A percentile compares a stretch with the other conserved stretches of the same genome.
These are phyloP conservation scores for Polyporus tsugae DNA, from an alignment of 1,284 basidiomycete species.

Conservation along the genomic window DNA sequence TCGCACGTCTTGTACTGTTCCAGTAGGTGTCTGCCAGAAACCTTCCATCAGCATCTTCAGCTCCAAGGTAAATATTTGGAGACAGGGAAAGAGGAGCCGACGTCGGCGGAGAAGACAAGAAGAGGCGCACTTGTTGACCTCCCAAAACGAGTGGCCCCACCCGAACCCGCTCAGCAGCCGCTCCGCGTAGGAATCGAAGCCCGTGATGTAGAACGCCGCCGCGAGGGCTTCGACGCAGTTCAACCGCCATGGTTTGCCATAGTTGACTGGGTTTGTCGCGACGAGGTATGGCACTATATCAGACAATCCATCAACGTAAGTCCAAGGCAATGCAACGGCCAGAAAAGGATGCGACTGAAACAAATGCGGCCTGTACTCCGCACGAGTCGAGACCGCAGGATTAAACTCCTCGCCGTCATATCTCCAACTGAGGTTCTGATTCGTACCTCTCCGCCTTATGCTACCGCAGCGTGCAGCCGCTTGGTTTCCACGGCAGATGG, in stretches of 20 bases:
- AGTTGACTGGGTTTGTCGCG: constrained; percentile 94
- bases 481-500: too few species aligned
- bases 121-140: constrained; percentile 75
- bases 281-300: constrained; percentile 87
- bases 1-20: constrained; percentile 78
- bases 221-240: constrained; percentile 95
- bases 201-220: constrained; percentile 92
- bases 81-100: neutral
- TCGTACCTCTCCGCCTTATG: neutral
- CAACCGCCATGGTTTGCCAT: constrained; percentile 92
- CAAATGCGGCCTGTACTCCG: neutral
- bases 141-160: constrained; percentile 88
- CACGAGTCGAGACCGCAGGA: neutral
- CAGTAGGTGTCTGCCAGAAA: constrained; percentile 44
- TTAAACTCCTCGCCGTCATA: neutral
- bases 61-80: neutral
- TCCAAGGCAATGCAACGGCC: neutral
- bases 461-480: too few species aligned
- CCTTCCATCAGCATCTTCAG: constrained; percentile 3
- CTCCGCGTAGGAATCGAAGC: constrained; percentile 84
- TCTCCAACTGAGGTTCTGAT: neutral
- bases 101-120: neutral
- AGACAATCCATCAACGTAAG: neutral
- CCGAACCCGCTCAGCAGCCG: constrained; percentile 81
- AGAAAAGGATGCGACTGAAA: neutral